These are phyloP conservation scores for Carex sylvatica DNA, from an alignment of 202 grass and related monocot genomes.

Conservation along the genomic window DNA sequence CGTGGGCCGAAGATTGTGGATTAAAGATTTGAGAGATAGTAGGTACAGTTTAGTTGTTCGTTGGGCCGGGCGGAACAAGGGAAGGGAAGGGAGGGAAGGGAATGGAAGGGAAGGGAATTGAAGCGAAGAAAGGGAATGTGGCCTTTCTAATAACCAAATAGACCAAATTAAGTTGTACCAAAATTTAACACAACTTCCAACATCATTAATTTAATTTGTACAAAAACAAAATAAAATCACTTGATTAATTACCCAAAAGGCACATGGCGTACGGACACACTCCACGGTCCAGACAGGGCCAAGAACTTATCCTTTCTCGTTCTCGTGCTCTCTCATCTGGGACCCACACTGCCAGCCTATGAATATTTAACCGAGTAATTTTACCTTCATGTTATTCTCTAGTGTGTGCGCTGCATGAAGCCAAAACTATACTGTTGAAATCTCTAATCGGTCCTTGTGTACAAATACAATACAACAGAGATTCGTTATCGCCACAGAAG, in stretches of 20 bases:
- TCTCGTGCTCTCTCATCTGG: constrained; percentile 14
- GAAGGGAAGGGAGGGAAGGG: no score
- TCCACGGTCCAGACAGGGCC: constrained; percentile 11
- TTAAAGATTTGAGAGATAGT: no score
- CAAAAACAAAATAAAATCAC: neutral
- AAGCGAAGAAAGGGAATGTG: no score
- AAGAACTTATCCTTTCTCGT: constrained; percentile 22
- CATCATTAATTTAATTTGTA: neutral
- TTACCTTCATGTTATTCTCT: no score
- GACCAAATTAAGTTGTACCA: neutral
- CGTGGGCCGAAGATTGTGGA: no score
- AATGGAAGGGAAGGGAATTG: no score
- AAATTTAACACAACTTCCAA: neutral
- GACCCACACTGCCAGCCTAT: neutral
- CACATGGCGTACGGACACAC: neutral
- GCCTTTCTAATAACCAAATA: neutral
- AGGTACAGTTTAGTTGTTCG: no score
- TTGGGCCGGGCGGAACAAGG: no score
- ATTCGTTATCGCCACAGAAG: constrained; percentile 10
- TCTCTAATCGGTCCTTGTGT: neutral
- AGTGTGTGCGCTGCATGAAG: no score
- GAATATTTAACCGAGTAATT: neutral
- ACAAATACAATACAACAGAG: neutral
- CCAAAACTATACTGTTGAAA: no score
- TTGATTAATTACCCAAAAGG: neutral